A percentile compares a stretch with the other conserved stretches of the same genome.
phyloP scores from a whole-genome alignment of 306 rosid genomes.

The Abrus precatorius region DNA sequence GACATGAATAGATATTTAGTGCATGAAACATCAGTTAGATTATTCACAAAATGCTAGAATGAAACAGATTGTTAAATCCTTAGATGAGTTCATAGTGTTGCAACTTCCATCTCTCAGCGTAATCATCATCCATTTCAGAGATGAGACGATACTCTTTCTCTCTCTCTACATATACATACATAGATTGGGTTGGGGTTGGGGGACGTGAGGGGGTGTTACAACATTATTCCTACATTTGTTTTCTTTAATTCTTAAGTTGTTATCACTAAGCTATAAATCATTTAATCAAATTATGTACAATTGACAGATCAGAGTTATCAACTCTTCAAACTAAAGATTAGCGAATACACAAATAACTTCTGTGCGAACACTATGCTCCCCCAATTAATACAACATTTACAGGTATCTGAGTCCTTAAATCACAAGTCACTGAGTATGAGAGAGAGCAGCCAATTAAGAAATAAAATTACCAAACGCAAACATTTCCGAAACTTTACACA shows the following conservation, averaged over 20 bases:
- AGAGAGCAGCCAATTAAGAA: conserved; percentile 1
- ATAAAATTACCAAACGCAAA: conserved; percentile 3
- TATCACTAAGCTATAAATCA: conserved; percentile 5
- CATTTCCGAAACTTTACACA: background rate
- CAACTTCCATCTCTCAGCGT: background rate
- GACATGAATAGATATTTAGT: background rate
- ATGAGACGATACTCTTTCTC: too few species aligned
- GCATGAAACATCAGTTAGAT: background rate
- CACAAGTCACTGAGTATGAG: background rate
- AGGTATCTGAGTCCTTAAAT: conserved; percentile 22
- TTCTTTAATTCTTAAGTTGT: background rate
- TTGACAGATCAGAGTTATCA: background rate
- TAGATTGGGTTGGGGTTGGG: too few species aligned
- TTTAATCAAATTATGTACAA: background rate
- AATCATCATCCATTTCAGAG: too few species aligned
- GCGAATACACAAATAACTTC: background rate
- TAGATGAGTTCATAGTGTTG: background rate
- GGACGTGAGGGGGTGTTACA: background rate
- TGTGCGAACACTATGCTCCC: background rate
- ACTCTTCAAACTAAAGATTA: background rate
- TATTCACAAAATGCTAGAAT: background rate
- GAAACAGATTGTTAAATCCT: background rate
- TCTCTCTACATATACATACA: too few species aligned
- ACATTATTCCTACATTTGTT: background rate
- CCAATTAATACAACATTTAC: conserved; percentile 7